Base-by-base conservation (phyloP, 1,284 basidiomycete species). In the Stygiomarasmius scandens region DNA sequence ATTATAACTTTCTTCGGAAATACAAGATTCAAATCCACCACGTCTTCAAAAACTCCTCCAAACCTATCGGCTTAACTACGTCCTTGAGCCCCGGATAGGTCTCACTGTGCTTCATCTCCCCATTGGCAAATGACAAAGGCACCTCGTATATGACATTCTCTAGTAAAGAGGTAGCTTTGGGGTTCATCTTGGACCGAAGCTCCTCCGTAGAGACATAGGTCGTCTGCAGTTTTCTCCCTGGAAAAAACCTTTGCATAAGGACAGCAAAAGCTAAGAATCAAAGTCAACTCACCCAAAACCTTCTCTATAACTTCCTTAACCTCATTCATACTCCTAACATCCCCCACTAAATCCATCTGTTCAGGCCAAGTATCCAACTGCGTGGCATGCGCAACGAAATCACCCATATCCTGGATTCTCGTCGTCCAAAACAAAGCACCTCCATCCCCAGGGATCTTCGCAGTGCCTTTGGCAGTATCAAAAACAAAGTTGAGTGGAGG, bases 301-400 rank as follows among this genome's bases (percentile, higher is more conserved):
- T 24, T 14, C 27, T 53, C 51, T 25, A 43, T 43, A 12, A 53
- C 23, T 3, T 9, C n/a, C n/a, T 49, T 49, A 12, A 54, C 10
- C 20, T 56, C 49, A 22, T 59, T 55, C 8, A 53, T 27, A 2
- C 25, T 59, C 3, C 27, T 9, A 20, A 24, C 29, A 24, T 55
- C 50, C 8, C 58, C 49, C 19, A 34, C 50, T 52, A 59, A 55
- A 9, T 52, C 38, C 32, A 43, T 49, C 11, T 55, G 23, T 32
- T 59, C 58, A 8, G 43, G 32, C 58, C 58, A 59, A 3, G 2
- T 41, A 34, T 52, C 49, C 50, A 59, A 34, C 29, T 55, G 54
- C 4, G 58, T 59, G 12, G 41, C 58, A 36, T 49, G 53, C 23
- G 58, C 58, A 2, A 54, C 45, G 20, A 55, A 59, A 16, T 46